Evolutionary conservation across 1,284 basidiomycete genomes (phyloP).

Genomic region (Porodaedalea pini): DNA sequence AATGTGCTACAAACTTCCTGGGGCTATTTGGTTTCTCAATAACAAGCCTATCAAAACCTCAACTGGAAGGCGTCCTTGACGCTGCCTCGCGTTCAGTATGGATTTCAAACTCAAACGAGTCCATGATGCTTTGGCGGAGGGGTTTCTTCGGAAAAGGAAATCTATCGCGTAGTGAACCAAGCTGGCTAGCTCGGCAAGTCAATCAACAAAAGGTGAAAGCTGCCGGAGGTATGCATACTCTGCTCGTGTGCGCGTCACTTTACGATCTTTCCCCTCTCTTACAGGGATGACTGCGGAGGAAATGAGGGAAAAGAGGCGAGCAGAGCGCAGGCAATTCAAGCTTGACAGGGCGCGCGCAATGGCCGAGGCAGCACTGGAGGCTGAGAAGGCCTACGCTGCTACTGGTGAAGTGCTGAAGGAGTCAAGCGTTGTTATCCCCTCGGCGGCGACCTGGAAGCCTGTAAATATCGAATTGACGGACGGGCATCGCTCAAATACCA

Average conservation of each 20-base stretch:
- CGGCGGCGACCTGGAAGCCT: conserved; percentile 69
- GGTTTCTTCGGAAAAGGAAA: conserved; percentile 99
- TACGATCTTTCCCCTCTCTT: conserved; percentile 14
- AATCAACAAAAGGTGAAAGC: conserved; percentile 54
- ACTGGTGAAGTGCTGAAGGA: conserved; percentile 55
- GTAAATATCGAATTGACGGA: no score
- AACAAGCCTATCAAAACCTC: conserved; percentile 51
- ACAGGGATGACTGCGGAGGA: conserved; percentile 80
- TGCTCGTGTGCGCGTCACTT: not conserved
- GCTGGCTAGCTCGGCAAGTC: conserved; percentile 78
- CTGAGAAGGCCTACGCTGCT: conserved; percentile 67
- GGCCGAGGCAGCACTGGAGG: conserved; percentile 67
- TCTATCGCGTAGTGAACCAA: conserved; percentile 90
- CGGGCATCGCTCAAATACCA: no score
- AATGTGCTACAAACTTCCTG: conserved; percentile 41
- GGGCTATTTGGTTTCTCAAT: conserved; percentile 52
- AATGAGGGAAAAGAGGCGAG: conserved; percentile 77
- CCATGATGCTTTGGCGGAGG: conserved; percentile 75
- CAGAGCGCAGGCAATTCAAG: conserved; percentile 88
- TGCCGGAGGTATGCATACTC: conserved; percentile 48
- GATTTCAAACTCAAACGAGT: conserved; percentile 62
- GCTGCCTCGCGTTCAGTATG: conserved; percentile 74
- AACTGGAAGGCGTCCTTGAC: conserved; percentile 72
- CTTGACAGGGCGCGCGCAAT: conserved; percentile 81
- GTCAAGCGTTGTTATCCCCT: conserved; percentile 49